Conservation (phyloP, 1,139 yeast species). For the Debaryomycetaceae sp. region DNA sequence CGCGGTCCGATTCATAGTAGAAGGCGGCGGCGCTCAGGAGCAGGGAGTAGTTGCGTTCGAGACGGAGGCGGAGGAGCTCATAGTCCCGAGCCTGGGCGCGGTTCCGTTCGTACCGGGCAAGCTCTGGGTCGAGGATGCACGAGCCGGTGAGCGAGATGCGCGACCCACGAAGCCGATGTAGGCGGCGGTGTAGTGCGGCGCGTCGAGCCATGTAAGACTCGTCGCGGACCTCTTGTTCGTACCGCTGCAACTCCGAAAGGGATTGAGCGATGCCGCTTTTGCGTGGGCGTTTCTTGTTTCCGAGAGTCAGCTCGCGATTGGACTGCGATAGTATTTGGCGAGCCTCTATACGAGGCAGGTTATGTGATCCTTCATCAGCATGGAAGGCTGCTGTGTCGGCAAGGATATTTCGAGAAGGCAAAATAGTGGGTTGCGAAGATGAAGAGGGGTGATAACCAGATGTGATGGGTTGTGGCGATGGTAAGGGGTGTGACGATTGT, state of each 20-base stretch:
- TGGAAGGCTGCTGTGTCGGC: too few species aligned
- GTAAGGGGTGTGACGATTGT: too few species aligned
- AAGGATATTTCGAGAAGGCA: too few species aligned
- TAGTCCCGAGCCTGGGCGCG: slow-evolving; percentile 27
- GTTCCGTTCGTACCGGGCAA: slow-evolving; percentile 19
- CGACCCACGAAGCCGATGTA: slow-evolving; percentile 17
- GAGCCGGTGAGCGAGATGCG: slow-evolving; percentile 13
- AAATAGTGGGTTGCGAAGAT: too few species aligned
- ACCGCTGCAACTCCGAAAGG: slow-evolving; percentile 8
- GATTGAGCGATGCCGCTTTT: neutral
- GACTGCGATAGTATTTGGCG: too few species aligned
- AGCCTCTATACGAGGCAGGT: too few species aligned
- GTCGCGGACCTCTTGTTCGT: slow-evolving; percentile 8
- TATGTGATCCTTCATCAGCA: too few species aligned
- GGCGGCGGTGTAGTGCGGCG: slow-evolving; percentile 14
- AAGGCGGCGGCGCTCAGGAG: slow-evolving; percentile 22
- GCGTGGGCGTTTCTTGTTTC: too few species aligned
- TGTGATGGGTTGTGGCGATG: too few species aligned
- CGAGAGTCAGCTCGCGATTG: too few species aligned
- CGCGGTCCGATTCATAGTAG: slow-evolving; percentile 29
- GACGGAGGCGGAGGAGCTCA: slow-evolving; percentile 23
- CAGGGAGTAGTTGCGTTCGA: slow-evolving; percentile 24
- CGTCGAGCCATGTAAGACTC: slow-evolving; percentile 14
- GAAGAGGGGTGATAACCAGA: too few species aligned
- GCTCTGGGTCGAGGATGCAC: slow-evolving; percentile 19